These are phyloP conservation scores for Podosphaera fusca DNA, from an alignment of 2,329 filamentous ascomycete genomes.

Conservation along the genomic window DNA sequence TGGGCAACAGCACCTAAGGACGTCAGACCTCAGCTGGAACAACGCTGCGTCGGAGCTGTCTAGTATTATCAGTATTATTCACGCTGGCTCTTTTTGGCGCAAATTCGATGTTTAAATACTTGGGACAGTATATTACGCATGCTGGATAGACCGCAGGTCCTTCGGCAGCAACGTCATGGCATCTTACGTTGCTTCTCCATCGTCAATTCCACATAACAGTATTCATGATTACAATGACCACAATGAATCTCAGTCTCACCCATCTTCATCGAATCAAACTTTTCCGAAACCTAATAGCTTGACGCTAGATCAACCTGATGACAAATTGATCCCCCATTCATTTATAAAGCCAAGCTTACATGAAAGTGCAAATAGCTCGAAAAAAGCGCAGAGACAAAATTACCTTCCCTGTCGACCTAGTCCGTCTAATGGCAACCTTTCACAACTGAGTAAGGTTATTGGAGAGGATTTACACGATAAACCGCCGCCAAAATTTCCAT, in stretches of 20 bases:
- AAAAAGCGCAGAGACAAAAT: slow-evolving; percentile 2
- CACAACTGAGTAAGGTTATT: slow-evolving; percentile 1
- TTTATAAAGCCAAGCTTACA: slow-evolving; percentile 11
- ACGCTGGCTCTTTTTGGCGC: too few relatives aligned
- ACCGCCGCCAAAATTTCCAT: slow-evolving; percentile 5
- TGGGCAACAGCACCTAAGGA: too few relatives aligned
- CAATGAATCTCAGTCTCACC: slow-evolving; percentile 17
- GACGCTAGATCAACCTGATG: slow-evolving; percentile 11
- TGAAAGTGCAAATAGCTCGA: slow-evolving; percentile 5
- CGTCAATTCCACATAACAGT: slow-evolving; percentile 13
- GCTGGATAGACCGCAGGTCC: slow-evolving; percentile 7
- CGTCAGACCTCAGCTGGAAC: too few relatives aligned
- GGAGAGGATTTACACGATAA: not conserved
- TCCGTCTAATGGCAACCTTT: slow-evolving; percentile 8
- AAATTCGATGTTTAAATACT: too few relatives aligned
- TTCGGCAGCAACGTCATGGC: slow-evolving; percentile 11
- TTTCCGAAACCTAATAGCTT: slow-evolving; percentile 7
- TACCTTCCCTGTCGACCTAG: slow-evolving; percentile 6
- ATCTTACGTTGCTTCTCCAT: slow-evolving; percentile 16
- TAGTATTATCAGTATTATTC: too few relatives aligned
- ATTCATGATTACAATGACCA: slow-evolving; percentile 14
- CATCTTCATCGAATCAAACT: slow-evolving; percentile 13
- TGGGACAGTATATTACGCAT: slow-evolving; percentile 3
- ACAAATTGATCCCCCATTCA: slow-evolving; percentile 12
- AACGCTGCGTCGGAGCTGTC: too few relatives aligned